A percentile compares a stretch with the other conserved stretches of the same genome.
Evolutionary conservation across 2,329 filamentous ascomycete genomes (phyloP).

Genomic region (Cadophora sp.): DNA sequence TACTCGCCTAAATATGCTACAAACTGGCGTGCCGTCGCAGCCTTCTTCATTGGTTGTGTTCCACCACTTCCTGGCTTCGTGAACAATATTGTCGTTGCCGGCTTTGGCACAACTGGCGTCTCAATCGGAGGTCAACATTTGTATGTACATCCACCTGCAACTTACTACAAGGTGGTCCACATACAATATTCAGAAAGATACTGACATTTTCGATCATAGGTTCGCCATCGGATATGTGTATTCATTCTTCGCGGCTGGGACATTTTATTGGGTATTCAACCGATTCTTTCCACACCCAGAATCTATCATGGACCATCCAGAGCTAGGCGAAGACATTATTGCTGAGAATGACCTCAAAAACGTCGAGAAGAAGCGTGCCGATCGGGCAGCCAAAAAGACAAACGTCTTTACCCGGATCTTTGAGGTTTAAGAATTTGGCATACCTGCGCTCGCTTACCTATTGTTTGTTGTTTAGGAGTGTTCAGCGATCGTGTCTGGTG

Average conservation of each 20-base stretch:
- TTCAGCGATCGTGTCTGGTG: neutral
- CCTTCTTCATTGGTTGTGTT: conserved; percentile 39
- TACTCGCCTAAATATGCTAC: conserved; percentile 26
- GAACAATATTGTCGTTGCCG: conserved; percentile 28
- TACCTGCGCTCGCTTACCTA: neutral
- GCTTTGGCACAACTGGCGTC: conserved; percentile 20
- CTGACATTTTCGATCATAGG: conserved; percentile 10
- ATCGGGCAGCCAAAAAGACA: conserved; percentile 11
- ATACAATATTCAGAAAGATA: neutral
- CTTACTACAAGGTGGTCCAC: neutral
- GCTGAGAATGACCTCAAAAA: conserved; percentile 29
- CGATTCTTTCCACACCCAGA: conserved; percentile 26
- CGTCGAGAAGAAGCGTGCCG: conserved; percentile 22
- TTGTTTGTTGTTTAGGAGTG: neutral
- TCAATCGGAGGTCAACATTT: conserved; percentile 30
- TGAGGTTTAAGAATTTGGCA: conserved; percentile 19
- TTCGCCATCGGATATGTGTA: conserved; percentile 32
- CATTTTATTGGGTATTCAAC: conserved; percentile 31
- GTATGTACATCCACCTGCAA: conserved; percentile 20
- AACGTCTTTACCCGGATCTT: conserved; percentile 22
- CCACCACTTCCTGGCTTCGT: conserved; percentile 38
- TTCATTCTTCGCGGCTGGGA: conserved; percentile 27
- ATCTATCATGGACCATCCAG: conserved; percentile 29
- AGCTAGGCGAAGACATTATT: conserved; percentile 32
- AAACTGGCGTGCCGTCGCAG: conserved; percentile 31